These are phyloP conservation scores for Ciborinia camelliae DNA, from an alignment of 2,329 filamentous ascomycete species.

Conservation along the genomic window DNA sequence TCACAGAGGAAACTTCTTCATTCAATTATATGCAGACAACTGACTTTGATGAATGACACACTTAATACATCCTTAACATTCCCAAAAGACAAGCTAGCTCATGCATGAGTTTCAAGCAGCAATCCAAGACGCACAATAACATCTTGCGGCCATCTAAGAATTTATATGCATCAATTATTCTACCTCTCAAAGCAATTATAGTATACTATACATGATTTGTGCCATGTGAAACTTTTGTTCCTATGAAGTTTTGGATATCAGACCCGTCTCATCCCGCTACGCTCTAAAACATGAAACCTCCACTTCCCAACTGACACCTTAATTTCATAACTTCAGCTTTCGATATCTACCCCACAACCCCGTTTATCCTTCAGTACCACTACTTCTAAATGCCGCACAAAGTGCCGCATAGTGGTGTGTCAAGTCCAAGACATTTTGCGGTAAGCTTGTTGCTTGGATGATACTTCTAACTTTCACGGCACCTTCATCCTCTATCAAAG, in stretches of 20 bases:
- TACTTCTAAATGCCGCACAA: constrained; percentile 93
- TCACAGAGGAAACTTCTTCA: too few relatives aligned
- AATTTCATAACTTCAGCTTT: neutral
- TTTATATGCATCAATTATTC: constrained; percentile 12
- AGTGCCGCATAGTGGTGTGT: constrained; percentile 95
- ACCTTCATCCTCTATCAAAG: constrained; percentile 94
- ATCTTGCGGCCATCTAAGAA: constrained; percentile 1
- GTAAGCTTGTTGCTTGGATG: constrained; percentile 90
- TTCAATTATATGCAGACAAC: too few relatives aligned
- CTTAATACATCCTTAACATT: neutral
- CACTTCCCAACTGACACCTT: neutral
- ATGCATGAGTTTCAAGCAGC: neutral
- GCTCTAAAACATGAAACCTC: constrained; percentile 14
- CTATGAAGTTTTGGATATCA: constrained; percentile 19
- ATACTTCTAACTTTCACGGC: constrained; percentile 97
- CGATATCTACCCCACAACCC: neutral
- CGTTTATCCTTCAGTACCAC: constrained; percentile 50
- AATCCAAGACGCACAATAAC: neutral
- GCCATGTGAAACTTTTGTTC: constrained; percentile 8
- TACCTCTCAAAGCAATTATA: constrained; percentile 18
- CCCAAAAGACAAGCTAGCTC: neutral
- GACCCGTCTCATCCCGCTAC: constrained; percentile 14
- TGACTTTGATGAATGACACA: neutral
- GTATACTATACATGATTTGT: constrained; percentile 19
- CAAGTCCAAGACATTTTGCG: constrained; percentile 87